phyloP scores from a whole-genome alignment of 2,329 filamentous ascomycete genomes.

The Diplodia intermedia region DNA sequence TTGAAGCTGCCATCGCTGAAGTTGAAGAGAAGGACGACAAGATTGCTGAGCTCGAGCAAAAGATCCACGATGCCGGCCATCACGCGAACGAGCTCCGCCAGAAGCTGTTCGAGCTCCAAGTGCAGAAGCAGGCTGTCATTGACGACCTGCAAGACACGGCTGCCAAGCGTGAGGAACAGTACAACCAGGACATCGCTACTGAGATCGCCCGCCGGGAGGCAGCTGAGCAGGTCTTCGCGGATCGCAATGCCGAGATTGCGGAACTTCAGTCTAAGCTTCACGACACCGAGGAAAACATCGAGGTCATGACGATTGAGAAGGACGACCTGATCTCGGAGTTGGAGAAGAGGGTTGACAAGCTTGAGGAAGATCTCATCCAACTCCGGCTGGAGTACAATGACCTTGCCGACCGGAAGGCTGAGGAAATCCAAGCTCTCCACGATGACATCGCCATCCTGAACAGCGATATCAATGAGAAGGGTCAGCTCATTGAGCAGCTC shows the following conservation, averaged over 20 bases:
- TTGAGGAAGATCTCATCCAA: constrained; percentile 46
- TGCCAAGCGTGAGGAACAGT: constrained; percentile 50
- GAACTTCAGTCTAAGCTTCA: constrained; percentile 46
- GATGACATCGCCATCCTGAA: constrained; percentile 48
- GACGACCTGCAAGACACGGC: constrained; percentile 47
- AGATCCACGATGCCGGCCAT: constrained; percentile 51
- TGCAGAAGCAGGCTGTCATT: constrained; percentile 50
- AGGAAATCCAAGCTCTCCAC: constrained; percentile 39
- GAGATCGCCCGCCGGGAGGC: constrained; percentile 50
- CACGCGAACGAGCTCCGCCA: constrained; percentile 57
- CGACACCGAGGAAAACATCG: constrained; percentile 42
- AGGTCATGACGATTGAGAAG: constrained; percentile 43
- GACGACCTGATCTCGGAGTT: constrained; percentile 44
- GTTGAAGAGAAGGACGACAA: constrained; percentile 52
- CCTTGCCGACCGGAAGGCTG: constrained; percentile 40
- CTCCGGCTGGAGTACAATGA: constrained; percentile 43
- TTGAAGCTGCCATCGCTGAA: constrained; percentile 52
- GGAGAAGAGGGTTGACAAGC: constrained; percentile 44
- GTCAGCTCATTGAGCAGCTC: constrained; percentile 41
- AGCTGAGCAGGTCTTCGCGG: constrained; percentile 47
- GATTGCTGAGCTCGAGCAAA: constrained; percentile 50
- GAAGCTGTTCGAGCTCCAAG: constrained; percentile 56
- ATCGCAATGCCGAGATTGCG: constrained; percentile 45
- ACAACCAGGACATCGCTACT: constrained; percentile 47
- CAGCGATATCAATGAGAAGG: constrained; percentile 43